phyloP scores from a whole-genome alignment of 2,329 filamentous ascomycete species.

The Coccinonectria pachysandricola region DNA sequence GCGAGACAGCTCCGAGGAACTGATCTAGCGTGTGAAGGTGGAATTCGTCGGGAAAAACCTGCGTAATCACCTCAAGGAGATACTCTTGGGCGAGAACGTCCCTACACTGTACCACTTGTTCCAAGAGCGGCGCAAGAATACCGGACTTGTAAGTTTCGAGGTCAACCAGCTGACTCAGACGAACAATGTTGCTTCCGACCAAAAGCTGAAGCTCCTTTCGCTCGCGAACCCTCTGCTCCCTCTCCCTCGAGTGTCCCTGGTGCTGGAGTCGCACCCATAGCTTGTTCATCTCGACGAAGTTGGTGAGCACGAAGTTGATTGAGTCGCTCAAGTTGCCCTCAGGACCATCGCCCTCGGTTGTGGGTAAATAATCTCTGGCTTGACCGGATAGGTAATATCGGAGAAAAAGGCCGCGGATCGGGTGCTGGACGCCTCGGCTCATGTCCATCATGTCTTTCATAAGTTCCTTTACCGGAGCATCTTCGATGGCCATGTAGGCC shows the following conservation, averaged over 20 bases:
- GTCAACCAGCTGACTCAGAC: constrained; percentile 90
- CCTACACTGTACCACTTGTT: constrained; percentile 95
- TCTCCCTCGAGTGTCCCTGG: constrained; percentile 89
- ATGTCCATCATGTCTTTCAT: constrained; percentile 99
- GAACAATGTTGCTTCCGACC: constrained; percentile 91
- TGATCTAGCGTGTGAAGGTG: constrained; percentile 95
- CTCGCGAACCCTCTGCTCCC: constrained; percentile 88
- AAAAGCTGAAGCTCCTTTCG: constrained; percentile 89
- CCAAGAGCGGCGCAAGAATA: constrained; percentile 79
- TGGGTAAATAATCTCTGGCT: constrained; percentile 78
- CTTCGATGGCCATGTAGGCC: constrained; percentile 96
- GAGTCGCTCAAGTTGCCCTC: constrained; percentile 95
- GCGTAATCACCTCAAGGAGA: constrained; percentile 92
- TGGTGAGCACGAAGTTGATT: constrained; percentile 95
- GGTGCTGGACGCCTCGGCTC: constrained; percentile 95
- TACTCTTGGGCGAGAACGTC: constrained; percentile 97
- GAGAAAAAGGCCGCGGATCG: constrained; percentile 86
- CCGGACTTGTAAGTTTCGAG: constrained; percentile 86
- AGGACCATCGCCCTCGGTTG: constrained; percentile 74
- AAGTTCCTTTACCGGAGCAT: constrained; percentile 97
- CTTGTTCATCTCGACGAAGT: constrained; percentile 99
- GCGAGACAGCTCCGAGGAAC: constrained; percentile 83
- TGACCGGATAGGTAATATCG: constrained; percentile 95
- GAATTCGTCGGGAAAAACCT: constrained; percentile 97
- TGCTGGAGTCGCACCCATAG: constrained; percentile 96